phyloP scores from a whole-genome alignment of 164 flowering plant species.

The Platanus orientalis region DNA sequence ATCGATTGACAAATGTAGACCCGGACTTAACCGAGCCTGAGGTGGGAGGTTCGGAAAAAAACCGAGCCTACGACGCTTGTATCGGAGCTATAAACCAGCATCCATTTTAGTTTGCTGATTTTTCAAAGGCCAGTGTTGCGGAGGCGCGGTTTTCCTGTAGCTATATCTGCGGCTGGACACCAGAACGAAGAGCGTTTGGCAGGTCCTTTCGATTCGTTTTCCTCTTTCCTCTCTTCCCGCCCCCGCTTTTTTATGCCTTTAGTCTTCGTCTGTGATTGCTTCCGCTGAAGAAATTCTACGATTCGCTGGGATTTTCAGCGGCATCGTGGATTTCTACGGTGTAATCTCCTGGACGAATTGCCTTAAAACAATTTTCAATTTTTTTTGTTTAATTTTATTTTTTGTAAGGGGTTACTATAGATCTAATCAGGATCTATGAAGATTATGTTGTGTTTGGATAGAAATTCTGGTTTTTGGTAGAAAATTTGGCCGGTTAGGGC shows the following conservation, averaged over 20 bases:
- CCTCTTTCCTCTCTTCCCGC: not conserved
- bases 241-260: not conserved
- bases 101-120: not conserved
- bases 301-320: slow-evolving; percentile 2
- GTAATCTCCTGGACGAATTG: not conserved
- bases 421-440: not conserved
- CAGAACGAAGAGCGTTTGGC: not conserved
- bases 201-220: slow-evolving; percentile 6
- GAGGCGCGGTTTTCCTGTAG: slow-evolving; percentile 7
- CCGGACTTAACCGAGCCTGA: not conserved
- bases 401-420: not conserved
- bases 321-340: slow-evolving; percentile 7
- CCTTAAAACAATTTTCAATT: not conserved
- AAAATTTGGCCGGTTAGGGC: not conserved
- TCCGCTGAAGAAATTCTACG: not conserved
- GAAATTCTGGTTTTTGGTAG: not conserved
- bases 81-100: slow-evolving; percentile 5
- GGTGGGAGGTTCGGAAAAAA: not conserved
- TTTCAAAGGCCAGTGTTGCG: not conserved
- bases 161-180: slow-evolving; percentile 1
- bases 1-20: no score
- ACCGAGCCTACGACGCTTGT: slow-evolving; percentile 5
- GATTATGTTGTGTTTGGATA: no score
- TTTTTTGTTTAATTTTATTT: not conserved
- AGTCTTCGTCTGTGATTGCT: not conserved